Percentiles rank a stretch among this genome's conserved stretches.
These are phyloP conservation scores for Cornus suecica DNA, from an alignment of 148 eudicot genomes.

Conservation along the genomic window DNA sequence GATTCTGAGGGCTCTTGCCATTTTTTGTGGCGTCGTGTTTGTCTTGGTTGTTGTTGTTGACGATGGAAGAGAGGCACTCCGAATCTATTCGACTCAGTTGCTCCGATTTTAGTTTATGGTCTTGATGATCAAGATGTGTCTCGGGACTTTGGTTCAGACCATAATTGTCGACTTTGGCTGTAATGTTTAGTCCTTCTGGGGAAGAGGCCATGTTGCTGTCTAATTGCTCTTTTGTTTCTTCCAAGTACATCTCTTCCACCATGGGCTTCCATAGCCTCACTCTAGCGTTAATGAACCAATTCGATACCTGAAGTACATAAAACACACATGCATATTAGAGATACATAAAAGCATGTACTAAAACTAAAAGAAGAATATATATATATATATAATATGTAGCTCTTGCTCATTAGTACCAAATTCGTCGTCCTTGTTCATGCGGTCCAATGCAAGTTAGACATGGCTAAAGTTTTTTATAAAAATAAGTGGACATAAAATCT, in stretches of 20 bases:
- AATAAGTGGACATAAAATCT: too few relatives aligned
- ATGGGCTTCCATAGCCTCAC: slow-evolving; percentile 99
- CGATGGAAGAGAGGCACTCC: slow-evolving; percentile 63
- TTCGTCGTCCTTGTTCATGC: too few relatives aligned
- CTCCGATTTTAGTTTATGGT: slow-evolving; percentile 65
- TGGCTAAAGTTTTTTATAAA: too few relatives aligned
- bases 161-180: slow-evolving; percentile 22
- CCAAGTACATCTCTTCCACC: slow-evolving; percentile 98
- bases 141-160: slow-evolving; percentile 18
- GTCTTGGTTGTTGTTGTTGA: slow-evolving; percentile 47
- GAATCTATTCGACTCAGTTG: slow-evolving; percentile 61
- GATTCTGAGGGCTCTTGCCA: slow-evolving; percentile 11
- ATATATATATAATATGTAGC: not conserved
- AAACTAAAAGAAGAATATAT: not conserved
- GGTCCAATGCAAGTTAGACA: too few relatives aligned
- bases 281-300: slow-evolving; percentile 98
- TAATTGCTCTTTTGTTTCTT: slow-evolving; percentile 64
- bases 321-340: not conserved
- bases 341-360: too few relatives aligned
- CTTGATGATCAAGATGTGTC: slow-evolving; percentile 20
- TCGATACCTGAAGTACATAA: slow-evolving; percentile 61
- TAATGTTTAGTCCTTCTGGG: slow-evolving; percentile 25
- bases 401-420: too few relatives aligned
- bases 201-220: slow-evolving; percentile 34
- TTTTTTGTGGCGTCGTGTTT: slow-evolving; percentile 18